These are phyloP conservation scores for Microbotryum violaceum DNA, from an alignment of 1,284 basidiomycete genomes.

Conservation along the genomic window DNA sequence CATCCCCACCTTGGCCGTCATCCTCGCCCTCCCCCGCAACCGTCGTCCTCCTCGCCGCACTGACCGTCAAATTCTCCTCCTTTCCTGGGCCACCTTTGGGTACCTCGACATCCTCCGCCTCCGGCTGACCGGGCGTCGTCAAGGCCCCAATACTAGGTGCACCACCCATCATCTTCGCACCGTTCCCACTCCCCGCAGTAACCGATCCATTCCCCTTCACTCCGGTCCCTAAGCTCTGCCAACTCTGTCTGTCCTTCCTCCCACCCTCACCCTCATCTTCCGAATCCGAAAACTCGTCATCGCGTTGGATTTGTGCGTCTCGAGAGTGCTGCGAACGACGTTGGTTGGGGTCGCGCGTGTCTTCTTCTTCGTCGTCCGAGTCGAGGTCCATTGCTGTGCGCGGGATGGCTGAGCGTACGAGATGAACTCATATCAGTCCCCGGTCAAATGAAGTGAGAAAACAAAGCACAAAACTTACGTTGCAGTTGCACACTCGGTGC, in stretches of 20 bases:
- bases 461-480: slow-evolving; percentile 47
- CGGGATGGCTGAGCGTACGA: slow-evolving; percentile 57
- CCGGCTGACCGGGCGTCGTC: background rate
- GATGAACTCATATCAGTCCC: too few relatives aligned
- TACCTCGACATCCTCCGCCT: background rate
- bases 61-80: slow-evolving; percentile 19
- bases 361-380: slow-evolving; percentile 62
- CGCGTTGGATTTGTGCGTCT: slow-evolving; percentile 59
- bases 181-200: background rate
- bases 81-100: background rate
- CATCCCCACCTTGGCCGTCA: slow-evolving; percentile 6
- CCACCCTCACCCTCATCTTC: slow-evolving; percentile 70
- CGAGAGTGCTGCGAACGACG: slow-evolving; percentile 47
- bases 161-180: background rate
- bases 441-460: background rate
- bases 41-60: slow-evolving; percentile 29
- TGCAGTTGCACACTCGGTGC: slow-evolving; percentile 86
- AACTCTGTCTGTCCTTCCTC: slow-evolving; percentile 49
- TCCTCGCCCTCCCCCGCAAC: slow-evolving; percentile 11
- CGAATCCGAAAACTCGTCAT: slow-evolving; percentile 53
- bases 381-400: slow-evolving; percentile 64
- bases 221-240: background rate
- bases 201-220: background rate
- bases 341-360: slow-evolving; percentile 43
- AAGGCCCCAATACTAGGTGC: background rate